Evolutionary conservation across 2,329 filamentous ascomycete genomes (phyloP).

Genomic region (Paraphaeosphaeria minitans): DNA sequence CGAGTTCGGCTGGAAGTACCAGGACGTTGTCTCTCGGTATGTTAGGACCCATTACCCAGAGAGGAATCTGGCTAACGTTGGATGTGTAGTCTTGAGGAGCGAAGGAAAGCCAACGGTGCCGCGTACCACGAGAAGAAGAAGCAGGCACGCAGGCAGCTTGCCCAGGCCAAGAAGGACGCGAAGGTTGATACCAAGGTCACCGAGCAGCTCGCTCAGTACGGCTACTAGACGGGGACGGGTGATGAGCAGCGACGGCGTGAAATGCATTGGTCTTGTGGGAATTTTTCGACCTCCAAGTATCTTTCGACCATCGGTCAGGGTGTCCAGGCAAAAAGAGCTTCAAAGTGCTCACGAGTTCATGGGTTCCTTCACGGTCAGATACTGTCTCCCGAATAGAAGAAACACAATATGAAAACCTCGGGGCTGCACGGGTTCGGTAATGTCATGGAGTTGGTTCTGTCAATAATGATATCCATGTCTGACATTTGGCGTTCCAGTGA

Average conservation of each 20-base stretch:
- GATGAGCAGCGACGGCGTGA: constrained; percentile 42
- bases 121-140: constrained; percentile 99
- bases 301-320: constrained; percentile 45
- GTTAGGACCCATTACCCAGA: constrained; percentile 49
- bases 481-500: neutral
- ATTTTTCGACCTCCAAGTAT: constrained; percentile 44
- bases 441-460: constrained; percentile 40
- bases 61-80: constrained; percentile 24
- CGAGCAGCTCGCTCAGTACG: constrained; percentile 85
- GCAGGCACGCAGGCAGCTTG: constrained; percentile 86
- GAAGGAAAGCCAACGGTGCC: constrained; percentile 98
- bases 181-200: constrained; percentile 84
- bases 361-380: constrained; percentile 48
- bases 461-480: constrained; percentile 28
- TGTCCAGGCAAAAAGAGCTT: constrained; percentile 49
- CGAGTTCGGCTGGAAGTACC: constrained; percentile 99
- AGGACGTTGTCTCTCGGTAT: constrained; percentile 97
- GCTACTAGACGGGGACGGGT: constrained; percentile 72
- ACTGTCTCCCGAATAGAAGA: constrained; percentile 47
- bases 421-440: constrained; percentile 38
- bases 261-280: constrained; percentile 48
- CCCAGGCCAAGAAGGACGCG: constrained; percentile 91
- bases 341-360: constrained; percentile 46
- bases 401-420: constrained; percentile 47
- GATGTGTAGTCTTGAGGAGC: constrained; percentile 85